Percentiles rank a stretch among this genome's conserved stretches.
Evolutionary conservation across 2,329 filamentous ascomycete genomes (phyloP).

Genomic region (Fusarium decemcellulare): DNA sequence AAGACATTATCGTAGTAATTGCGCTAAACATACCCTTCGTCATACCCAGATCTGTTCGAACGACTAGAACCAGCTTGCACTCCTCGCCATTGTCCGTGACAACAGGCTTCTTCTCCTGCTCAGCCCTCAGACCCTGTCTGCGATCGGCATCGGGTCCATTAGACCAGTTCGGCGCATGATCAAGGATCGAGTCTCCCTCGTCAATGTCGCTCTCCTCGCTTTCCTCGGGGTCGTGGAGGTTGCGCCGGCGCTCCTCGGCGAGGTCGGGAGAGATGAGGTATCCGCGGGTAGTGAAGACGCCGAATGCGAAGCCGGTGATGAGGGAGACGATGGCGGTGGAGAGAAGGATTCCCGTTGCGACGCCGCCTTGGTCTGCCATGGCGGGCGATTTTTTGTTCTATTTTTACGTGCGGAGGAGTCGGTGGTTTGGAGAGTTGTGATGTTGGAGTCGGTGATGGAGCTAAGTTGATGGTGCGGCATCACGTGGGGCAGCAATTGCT

Average conservation of each 20-base stretch:
- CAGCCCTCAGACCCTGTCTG: constrained; percentile 66
- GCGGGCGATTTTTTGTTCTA: neutral
- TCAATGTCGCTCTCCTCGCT: constrained; percentile 79
- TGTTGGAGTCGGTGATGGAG: constrained; percentile 30
- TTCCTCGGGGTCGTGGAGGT: constrained; percentile 73
- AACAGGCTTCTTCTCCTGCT: constrained; percentile 59
- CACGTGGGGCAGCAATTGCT: constrained; percentile 33
- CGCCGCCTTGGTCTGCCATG: constrained; percentile 57
- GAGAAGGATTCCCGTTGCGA: constrained; percentile 72
- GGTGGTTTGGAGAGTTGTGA: constrained; percentile 12
- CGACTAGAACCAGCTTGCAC: constrained; percentile 94
- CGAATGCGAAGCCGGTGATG: constrained; percentile 84
- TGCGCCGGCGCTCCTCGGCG: constrained; percentile 68
- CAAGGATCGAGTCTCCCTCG: constrained; percentile 70
- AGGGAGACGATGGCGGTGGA: constrained; percentile 82
- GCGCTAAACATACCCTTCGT: constrained; percentile 81
- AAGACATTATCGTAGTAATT: neutral
- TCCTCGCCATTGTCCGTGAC: constrained; percentile 73
- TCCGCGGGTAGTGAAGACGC: constrained; percentile 77
- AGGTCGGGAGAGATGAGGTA: constrained; percentile 72
- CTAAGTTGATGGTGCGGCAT: constrained; percentile 28
- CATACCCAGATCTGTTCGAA: constrained; percentile 96
- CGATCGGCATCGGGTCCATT: constrained; percentile 73
- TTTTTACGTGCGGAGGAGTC: neutral
- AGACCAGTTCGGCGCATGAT: constrained; percentile 78